Percentiles rank a stretch among this genome's conserved stretches.
Evolutionary conservation across 2,329 filamentous ascomycete genomes (phyloP).

Genomic region (Paraphaeosphaeria minitans): DNA sequence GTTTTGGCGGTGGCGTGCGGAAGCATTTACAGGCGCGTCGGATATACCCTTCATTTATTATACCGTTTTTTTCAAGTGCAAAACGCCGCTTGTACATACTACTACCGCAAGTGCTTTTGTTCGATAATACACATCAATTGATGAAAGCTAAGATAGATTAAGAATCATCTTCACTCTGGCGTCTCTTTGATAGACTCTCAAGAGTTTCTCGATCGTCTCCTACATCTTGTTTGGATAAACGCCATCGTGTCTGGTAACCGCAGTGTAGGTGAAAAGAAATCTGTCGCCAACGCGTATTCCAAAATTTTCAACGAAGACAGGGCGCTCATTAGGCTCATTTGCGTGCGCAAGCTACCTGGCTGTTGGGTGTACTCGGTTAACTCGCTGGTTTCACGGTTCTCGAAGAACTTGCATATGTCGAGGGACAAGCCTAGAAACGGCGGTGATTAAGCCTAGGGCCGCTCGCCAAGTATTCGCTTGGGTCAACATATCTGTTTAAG

Average conservation of each 20-base stretch:
- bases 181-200: not conserved
- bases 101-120: not conserved
- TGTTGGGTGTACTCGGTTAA: not conserved
- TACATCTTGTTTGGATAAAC: constrained; percentile 1
- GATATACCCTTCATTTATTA: constrained; percentile 8
- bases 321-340: constrained; percentile 7
- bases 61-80: not conserved
- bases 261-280: constrained; percentile 8
- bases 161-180: not conserved
- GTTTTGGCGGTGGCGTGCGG: not conserved
- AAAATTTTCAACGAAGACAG: not conserved
- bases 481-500: not conserved
- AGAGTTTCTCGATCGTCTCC: not conserved
- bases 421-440: not conserved
- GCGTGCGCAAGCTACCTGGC: constrained; percentile 6
- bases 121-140: not conserved
- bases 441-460: not conserved
- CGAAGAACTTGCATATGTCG: not conserved
- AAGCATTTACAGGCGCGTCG: constrained; percentile 10
- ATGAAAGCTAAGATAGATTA: not conserved
- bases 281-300: not conserved
- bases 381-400: not conserved
- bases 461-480: not conserved
- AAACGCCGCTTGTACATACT: not conserved
- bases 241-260: not conserved